phyloP scores from a whole-genome alignment of 1,284 basidiomycete species.

The Hemileia vastatrix region DNA sequence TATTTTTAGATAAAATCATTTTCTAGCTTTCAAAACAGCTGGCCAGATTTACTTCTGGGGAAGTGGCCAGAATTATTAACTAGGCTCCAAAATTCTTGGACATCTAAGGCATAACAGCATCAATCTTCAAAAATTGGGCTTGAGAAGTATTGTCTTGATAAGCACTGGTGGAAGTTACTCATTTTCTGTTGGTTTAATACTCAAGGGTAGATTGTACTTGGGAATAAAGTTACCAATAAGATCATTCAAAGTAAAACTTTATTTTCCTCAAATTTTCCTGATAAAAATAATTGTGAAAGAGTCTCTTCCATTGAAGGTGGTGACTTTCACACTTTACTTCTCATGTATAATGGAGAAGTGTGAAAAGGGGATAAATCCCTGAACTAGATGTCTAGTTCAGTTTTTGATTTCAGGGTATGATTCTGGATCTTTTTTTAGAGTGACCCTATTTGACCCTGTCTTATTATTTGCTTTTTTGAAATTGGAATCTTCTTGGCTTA shows the following conservation, averaged over 20 bases:
- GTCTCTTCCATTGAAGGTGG: conserved; percentile 60
- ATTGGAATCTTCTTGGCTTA: too few relatives aligned
- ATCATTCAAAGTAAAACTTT: conserved; percentile 61
- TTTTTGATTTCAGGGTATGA: too few relatives aligned
- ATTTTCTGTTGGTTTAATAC: conserved; percentile 85
- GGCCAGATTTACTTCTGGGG: conserved; percentile 71
- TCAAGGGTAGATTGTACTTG: conserved; percentile 58
- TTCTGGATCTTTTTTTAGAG: too few relatives aligned
- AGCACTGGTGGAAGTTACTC: conserved; percentile 76
- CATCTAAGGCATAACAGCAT: conserved; percentile 73
- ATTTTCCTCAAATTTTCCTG: conserved; percentile 59
- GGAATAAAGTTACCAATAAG: conserved; percentile 48
- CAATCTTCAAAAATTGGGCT: conserved; percentile 64
- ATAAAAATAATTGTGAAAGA: conserved; percentile 57
- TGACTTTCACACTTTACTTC: conserved; percentile 76
- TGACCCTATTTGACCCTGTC: too few relatives aligned
- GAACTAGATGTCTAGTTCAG: too few relatives aligned
- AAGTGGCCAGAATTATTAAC: conserved; percentile 72
- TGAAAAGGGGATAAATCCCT: too few relatives aligned
- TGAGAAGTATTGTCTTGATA: conserved; percentile 65
- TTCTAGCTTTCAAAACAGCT: conserved; percentile 70
- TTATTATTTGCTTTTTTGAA: too few relatives aligned
- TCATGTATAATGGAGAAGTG: conserved; percentile 70
- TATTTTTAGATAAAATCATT: conserved; percentile 73
- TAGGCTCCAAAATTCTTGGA: conserved; percentile 67